A percentile compares a stretch with the other conserved stretches of the same genome.
Evolutionary conservation across 2,329 filamentous ascomycete genomes (phyloP).

Genomic region (Coniosporium tulheliwenetii): DNA sequence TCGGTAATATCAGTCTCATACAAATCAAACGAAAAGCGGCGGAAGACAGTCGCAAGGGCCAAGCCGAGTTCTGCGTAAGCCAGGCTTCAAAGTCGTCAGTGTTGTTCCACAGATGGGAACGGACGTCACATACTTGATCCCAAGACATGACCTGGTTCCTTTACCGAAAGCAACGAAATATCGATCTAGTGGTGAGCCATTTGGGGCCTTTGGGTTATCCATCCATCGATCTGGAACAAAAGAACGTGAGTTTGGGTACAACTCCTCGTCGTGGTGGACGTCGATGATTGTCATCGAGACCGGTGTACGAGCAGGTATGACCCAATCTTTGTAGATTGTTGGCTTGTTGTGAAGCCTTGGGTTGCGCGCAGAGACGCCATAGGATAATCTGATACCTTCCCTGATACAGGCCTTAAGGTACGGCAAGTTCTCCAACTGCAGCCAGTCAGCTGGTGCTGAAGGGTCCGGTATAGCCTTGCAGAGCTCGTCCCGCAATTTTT

Average conservation of each 20-base stretch:
- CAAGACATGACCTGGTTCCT: constrained; percentile 5
- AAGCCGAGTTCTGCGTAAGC: neutral
- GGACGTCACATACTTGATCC: constrained; percentile 1
- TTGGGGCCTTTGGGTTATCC: no score
- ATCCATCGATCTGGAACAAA: constrained; percentile 1
- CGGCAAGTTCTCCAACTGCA: constrained; percentile 7
- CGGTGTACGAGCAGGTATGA: neutral
- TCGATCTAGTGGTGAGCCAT: constrained; percentile 2
- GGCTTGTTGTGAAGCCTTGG: constrained; percentile 3
- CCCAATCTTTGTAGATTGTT: neutral
- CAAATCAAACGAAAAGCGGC: neutral
- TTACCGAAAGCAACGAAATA: constrained; percentile 4
- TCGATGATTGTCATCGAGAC: neutral
- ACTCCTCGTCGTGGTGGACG: neutral
- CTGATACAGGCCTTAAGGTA: constrained; percentile 8
- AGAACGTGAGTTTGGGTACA: neutral
- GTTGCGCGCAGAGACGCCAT: constrained; percentile 7
- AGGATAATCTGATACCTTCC: constrained; percentile 6
- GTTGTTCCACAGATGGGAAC: no score
- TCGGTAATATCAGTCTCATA: constrained; percentile 1
- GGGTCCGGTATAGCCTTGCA: constrained; percentile 1
- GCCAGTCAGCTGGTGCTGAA: neutral
- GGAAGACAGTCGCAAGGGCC: neutral
- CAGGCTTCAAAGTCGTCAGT: neutral
- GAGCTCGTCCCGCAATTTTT: constrained; percentile 7